Conservation (phyloP, 768 basidiomycete species). For the Mycena latifolia region DNA sequence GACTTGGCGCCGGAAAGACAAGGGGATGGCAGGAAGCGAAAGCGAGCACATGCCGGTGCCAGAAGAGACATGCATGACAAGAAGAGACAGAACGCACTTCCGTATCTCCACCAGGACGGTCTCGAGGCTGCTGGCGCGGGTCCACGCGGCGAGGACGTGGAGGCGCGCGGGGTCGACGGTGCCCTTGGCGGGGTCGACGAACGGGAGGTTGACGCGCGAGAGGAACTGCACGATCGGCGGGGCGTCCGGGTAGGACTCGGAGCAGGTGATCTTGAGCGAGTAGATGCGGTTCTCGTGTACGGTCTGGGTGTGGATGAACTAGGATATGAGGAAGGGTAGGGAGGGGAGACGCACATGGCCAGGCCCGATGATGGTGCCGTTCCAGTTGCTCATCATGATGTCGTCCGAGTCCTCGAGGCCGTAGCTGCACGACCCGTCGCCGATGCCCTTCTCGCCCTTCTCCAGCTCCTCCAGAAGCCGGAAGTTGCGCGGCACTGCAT, state of each 20-base stretch:
- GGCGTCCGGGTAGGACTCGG: constrained; percentile 76
- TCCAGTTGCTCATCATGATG: constrained; percentile 98
- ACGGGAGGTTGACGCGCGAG: constrained; percentile 94
- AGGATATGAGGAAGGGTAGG: not conserved
- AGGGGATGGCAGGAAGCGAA: not conserved
- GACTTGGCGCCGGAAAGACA: too few relatives aligned
- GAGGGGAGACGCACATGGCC: constrained; percentile 81
- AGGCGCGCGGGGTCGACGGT: constrained; percentile 83
- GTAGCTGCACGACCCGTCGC: constrained; percentile 97
- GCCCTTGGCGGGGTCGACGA: constrained; percentile 80
- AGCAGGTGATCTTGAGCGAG: constrained; percentile 92
- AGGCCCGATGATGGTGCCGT: constrained; percentile 98
- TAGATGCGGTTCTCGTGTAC: constrained; percentile 99
- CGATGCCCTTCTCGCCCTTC: constrained; percentile 99
- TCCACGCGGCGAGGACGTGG: constrained; percentile 82
- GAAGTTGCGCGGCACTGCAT: constrained; percentile 94
- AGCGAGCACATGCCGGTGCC: too few relatives aligned
- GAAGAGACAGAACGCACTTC: too few relatives aligned
- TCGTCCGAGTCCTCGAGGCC: constrained; percentile 96
- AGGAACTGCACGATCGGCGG: constrained; percentile 87
- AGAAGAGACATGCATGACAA: too few relatives aligned
- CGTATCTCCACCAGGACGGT: constrained; percentile 93
- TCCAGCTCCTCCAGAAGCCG: constrained; percentile 97
- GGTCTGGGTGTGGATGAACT: too few relatives aligned
- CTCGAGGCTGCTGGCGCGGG: constrained; percentile 83